phyloP scores from a whole-genome alignment of 2,329 filamentous ascomycete species.

The Ilyonectria sp. region DNA sequence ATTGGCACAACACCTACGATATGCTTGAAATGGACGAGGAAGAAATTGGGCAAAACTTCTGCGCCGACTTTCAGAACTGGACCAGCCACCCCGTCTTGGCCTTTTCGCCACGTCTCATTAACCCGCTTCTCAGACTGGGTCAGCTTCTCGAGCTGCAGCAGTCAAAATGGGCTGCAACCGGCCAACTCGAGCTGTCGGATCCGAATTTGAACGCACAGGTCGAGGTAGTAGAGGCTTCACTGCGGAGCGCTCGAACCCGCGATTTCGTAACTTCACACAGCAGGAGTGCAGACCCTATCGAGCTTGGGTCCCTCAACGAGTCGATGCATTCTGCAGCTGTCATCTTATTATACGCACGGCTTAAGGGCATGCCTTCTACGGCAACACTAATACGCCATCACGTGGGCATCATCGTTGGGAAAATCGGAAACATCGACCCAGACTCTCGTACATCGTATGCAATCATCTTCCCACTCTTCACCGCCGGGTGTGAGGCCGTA shows the following conservation, averaged over 20 bases:
- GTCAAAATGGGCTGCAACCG: slow-evolving; percentile 5
- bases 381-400: slow-evolving; percentile 34
- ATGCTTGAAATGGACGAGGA: slow-evolving; percentile 34
- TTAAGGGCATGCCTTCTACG: slow-evolving; percentile 30
- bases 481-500: slow-evolving; percentile 36
- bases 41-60: slow-evolving; percentile 35
- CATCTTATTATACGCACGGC: slow-evolving; percentile 31
- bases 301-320: slow-evolving; percentile 31
- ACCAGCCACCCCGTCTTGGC: slow-evolving; percentile 34
- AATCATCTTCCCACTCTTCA: slow-evolving; percentile 34
- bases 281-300: slow-evolving; percentile 25
- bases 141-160: slow-evolving; percentile 30
- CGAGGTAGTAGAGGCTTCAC: slow-evolving; percentile 26
- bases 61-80: slow-evolving; percentile 32
- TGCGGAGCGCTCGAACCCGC: slow-evolving; percentile 28
- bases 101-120: slow-evolving; percentile 36
- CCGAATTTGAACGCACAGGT: slow-evolving; percentile 17
- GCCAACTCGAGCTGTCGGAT: not conserved
- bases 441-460: slow-evolving; percentile 31
- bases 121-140: slow-evolving; percentile 34
- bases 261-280: slow-evolving; percentile 23
- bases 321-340: slow-evolving; percentile 34
- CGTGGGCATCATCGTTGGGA: slow-evolving; percentile 17
- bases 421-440: slow-evolving; percentile 26
- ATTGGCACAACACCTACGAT: slow-evolving; percentile 11